Percentiles rank a stretch among this genome's conserved stretches.
phyloP scores from a whole-genome alignment of 768 basidiomycete genomes.

The Chalciporus sphaerocephalus region DNA sequence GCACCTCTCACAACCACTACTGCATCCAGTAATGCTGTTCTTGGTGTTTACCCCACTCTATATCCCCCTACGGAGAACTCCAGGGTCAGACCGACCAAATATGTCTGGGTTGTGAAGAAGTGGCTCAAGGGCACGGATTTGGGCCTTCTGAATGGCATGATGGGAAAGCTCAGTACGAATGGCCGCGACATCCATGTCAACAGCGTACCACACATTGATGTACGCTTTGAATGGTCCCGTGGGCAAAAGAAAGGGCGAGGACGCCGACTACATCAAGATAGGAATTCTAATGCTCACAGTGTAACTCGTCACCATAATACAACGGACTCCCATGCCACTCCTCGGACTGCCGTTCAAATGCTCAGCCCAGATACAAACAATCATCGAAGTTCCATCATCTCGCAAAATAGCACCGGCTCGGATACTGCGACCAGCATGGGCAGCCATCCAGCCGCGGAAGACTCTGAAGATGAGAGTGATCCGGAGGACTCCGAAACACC shows the following conservation, averaged over 20 bases:
- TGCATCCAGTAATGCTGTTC: constrained; percentile 41
- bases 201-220: constrained; percentile 48
- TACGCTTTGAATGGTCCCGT: constrained; percentile 77
- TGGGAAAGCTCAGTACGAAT: constrained; percentile 35
- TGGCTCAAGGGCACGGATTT: constrained; percentile 65
- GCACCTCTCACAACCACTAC: constrained; percentile 9
- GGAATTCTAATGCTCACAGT: constrained; percentile 12
- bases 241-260: constrained; percentile 20
- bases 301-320: constrained; percentile 15
- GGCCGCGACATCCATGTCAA: constrained; percentile 19
- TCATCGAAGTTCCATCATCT: constrained; percentile 39
- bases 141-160: constrained; percentile 43
- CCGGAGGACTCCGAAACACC: constrained; percentile 96
- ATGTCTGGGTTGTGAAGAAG: constrained; percentile 71
- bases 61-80: constrained; percentile 43
- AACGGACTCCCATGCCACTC: constrained; percentile 4
- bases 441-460: constrained; percentile 30
- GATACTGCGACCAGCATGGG: constrained; percentile 25
- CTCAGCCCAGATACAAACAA: constrained; percentile 10
- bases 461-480: constrained; percentile 79
- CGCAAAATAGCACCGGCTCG: constrained; percentile 37
- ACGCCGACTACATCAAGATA: constrained; percentile 21
- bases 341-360: constrained; percentile 7
- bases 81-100: constrained; percentile 42
- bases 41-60: constrained; percentile 67